phyloP scores from a whole-genome alignment of 164 flowering plant genomes.

The Magnolia sinica region DNA sequence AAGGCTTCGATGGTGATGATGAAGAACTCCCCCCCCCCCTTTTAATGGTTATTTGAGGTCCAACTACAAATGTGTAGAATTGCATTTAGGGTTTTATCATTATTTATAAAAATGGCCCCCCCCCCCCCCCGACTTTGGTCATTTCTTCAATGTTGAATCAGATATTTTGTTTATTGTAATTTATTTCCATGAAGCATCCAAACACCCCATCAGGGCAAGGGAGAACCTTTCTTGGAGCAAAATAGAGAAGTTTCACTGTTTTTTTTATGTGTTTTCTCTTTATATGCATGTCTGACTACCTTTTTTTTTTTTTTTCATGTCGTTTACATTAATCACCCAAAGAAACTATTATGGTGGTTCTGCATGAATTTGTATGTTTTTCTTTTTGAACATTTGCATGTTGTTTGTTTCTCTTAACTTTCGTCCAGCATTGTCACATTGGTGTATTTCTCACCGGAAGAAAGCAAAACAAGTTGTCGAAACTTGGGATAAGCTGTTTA shows the following conservation, averaged over 20 bases:
- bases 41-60: too few relatives aligned
- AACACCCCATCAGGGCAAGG: neutral
- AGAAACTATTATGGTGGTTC: neutral
- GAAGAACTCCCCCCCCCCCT: too few relatives aligned
- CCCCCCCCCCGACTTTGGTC: too few relatives aligned
- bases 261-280: neutral
- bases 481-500: constrained; percentile 90
- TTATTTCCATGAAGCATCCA: neutral
- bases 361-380: neutral
- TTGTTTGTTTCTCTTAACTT: constrained; percentile 32
- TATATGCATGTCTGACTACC: neutral
- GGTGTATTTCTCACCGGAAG: constrained; percentile 94
- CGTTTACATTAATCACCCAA: neutral
- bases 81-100: too few relatives aligned
- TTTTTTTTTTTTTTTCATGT: too few relatives aligned
- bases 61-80: too few relatives aligned
- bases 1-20: too few relatives aligned
- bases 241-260: neutral
- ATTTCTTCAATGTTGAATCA: neutral
- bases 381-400: neutral
- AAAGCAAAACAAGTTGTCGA: constrained; percentile 81
- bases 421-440: constrained; percentile 77
- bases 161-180: too few relatives aligned
- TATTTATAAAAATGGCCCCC: too few relatives aligned
- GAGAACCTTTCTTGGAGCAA: neutral